Evolutionary conservation across 306 rosid species (phyloP).

Genomic region (Cajanus cajan): DNA sequence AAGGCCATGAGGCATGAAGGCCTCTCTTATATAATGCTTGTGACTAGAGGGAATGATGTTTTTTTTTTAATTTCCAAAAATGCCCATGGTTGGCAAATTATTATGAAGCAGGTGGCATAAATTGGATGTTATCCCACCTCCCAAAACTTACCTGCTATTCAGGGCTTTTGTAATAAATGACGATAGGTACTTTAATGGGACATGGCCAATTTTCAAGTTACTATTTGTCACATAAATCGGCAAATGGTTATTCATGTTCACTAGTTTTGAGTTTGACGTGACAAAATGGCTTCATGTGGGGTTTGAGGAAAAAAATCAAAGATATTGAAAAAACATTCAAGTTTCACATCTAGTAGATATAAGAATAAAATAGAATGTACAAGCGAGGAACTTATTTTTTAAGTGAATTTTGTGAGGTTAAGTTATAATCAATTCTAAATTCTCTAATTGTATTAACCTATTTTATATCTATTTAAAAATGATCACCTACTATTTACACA

Average conservation of each 20-base stretch:
- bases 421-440: no score
- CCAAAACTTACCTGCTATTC: slow-evolving; percentile 20
- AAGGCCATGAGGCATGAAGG: slow-evolving; percentile 18
- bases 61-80: slow-evolving; percentile 8
- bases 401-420: no score
- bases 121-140: slow-evolving; percentile 2
- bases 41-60: neutral
- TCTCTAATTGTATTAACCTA: no score
- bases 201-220: slow-evolving; percentile 16
- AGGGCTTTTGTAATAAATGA: slow-evolving; percentile 28
- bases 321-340: no score
- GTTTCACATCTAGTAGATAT: no score
- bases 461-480: no score
- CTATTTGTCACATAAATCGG: slow-evolving; percentile 35
- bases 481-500: no score
- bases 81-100: slow-evolving; percentile 35
- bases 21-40: slow-evolving; percentile 1
- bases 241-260: slow-evolving; percentile 33
- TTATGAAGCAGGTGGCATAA: slow-evolving; percentile 21
- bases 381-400: no score
- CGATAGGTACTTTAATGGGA: slow-evolving; percentile 14
- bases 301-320: slow-evolving; percentile 10
- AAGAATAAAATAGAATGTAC: no score
- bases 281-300: slow-evolving; percentile 27
- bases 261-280: slow-evolving; percentile 23